Percentiles rank a stretch among this genome's conserved stretches.
Evolutionary conservation across 2,329 filamentous ascomycete genomes (phyloP).

Genomic region (Arthrinium phaeospermum): DNA sequence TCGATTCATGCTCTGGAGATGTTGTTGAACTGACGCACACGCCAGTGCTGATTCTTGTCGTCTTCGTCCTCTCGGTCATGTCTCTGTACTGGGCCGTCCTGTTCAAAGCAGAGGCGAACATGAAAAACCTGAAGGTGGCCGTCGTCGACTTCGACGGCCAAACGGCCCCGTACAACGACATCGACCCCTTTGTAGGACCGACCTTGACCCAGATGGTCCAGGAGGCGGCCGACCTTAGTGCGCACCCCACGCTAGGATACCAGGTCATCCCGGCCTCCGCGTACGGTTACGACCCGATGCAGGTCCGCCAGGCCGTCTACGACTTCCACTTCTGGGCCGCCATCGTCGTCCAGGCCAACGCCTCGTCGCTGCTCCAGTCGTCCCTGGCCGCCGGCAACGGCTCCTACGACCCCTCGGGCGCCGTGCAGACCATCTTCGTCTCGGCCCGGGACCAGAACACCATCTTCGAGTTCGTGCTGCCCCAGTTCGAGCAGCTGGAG

Average conservation of each 20-base stretch:
- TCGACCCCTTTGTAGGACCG: constrained; percentile 61
- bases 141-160: constrained; percentile 69
- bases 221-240: constrained; percentile 45
- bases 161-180: constrained; percentile 54
- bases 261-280: constrained; percentile 51
- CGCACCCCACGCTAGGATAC: constrained; percentile 54
- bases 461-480: constrained; percentile 57
- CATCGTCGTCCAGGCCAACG: constrained; percentile 67
- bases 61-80: constrained; percentile 60
- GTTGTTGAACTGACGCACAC: not conserved
- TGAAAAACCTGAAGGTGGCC: constrained; percentile 55
- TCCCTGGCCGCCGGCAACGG: constrained; percentile 60
- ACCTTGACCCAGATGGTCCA: constrained; percentile 52
- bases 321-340: constrained; percentile 65
- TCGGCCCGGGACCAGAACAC: constrained; percentile 62
- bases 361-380: constrained; percentile 60
- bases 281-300: constrained; percentile 61
- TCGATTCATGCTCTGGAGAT: no score
- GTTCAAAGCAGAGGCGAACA: constrained; percentile 54
- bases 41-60: constrained; percentile 54
- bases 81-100: constrained; percentile 68
- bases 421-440: constrained; percentile 61
- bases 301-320: constrained; percentile 64
- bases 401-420: constrained; percentile 64
- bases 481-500: constrained; percentile 54